Percentiles rank a stretch among this genome's conserved stretches.
phyloP scores from a whole-genome alignment of 495 filamentous ascomycete species.

The Pyrenopolyporus hunteri region DNA sequence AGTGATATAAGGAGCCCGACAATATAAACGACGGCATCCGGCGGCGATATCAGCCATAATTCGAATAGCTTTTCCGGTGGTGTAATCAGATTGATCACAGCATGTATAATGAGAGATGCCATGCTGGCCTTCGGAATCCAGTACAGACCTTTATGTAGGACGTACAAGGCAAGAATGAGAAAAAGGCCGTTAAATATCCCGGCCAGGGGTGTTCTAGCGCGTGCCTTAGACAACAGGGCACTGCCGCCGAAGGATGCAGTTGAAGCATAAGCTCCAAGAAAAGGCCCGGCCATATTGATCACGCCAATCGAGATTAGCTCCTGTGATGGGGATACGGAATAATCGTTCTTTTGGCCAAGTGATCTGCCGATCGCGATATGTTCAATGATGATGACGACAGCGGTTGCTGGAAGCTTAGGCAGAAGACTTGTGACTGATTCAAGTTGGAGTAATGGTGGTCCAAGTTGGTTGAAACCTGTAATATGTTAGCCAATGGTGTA shows the following conservation, averaged over 20 bases:
- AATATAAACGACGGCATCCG: background rate
- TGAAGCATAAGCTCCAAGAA: constrained; percentile 6
- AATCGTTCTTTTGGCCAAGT: constrained; percentile 4
- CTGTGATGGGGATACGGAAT: constrained; percentile 1
- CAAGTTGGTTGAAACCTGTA: background rate
- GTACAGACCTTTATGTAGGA: background rate
- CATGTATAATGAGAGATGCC: constrained; percentile 5
- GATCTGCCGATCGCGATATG: constrained; percentile 14
- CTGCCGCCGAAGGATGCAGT: constrained; percentile 11
- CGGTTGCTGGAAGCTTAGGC: constrained; percentile 2
- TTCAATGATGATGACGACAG: constrained; percentile 8
- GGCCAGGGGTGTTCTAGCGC: background rate
- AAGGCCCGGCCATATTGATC: constrained; percentile 5
- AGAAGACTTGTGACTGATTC: background rate
- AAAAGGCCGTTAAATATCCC: background rate
- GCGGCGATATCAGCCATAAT: constrained; percentile 3
- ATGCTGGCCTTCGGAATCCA: constrained; percentile 3
- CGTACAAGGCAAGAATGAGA: background rate
- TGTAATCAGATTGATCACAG: background rate
- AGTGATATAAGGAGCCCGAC: background rate
- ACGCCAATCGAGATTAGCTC: constrained; percentile 4
- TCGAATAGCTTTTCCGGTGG: background rate
- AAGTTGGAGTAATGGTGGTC: background rate
- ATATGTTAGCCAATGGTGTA: background rate
- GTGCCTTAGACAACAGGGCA: constrained; percentile 1